phyloP scores from a whole-genome alignment of 805 yeast genomes.

The Saturnispora diversa region DNA sequence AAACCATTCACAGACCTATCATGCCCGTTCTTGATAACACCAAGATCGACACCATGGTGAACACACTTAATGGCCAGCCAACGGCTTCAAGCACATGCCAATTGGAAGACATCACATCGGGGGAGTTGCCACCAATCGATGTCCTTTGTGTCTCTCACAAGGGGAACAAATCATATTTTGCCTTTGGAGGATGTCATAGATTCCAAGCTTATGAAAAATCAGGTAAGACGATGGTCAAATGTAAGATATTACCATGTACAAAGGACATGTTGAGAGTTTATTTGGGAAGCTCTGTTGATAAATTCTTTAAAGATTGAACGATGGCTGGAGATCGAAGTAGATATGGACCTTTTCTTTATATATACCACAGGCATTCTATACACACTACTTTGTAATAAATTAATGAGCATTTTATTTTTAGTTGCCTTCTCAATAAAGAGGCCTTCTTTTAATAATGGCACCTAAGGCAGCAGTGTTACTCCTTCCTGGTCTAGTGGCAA shows the following conservation, averaged over 20 bases:
- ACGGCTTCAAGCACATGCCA: constrained; percentile 53
- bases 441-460: background rate
- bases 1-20: constrained; percentile 68
- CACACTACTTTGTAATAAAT: no score
- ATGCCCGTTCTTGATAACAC: constrained; percentile 72
- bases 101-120: constrained; percentile 41
- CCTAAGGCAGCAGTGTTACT: background rate
- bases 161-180: constrained; percentile 60
- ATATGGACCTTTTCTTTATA: no score
- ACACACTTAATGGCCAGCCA: constrained; percentile 58
- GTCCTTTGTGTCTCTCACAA: constrained; percentile 58
- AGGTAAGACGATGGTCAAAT: constrained; percentile 46
- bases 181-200: constrained; percentile 87
- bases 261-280: constrained; percentile 58
- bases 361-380: no score
- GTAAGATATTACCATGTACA: constrained; percentile 71
- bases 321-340: no score
- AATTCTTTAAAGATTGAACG: constrained; percentile 29
- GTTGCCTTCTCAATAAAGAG: background rate
- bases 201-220: constrained; percentile 75
- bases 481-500: constrained; percentile 2
- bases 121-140: constrained; percentile 78
- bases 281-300: constrained; percentile 60
- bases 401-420: no score
- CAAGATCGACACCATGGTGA: constrained; percentile 74